Percentiles rank a stretch among this genome's conserved stretches.
Evolutionary conservation across 2,329 filamentous ascomycete species (phyloP).

Genomic region (Paecilomyces niveus): DNA sequence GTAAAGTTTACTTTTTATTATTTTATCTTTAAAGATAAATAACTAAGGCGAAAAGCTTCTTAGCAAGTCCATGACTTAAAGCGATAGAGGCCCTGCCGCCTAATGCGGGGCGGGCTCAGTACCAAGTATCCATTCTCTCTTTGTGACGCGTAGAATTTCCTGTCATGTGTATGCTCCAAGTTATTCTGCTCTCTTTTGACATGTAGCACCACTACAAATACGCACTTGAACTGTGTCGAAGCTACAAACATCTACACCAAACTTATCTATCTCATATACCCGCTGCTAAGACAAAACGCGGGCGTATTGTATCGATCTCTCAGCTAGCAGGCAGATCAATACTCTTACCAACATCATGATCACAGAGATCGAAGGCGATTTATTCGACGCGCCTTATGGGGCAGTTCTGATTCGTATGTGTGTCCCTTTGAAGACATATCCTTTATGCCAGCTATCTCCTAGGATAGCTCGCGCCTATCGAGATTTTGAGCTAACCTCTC

Average conservation of each 20-base stretch:
- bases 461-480: not conserved
- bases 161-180: not conserved
- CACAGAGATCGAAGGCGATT: conserved; percentile 35
- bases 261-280: too few species aligned
- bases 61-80: too few species aligned
- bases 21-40: too few species aligned
- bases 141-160: not conserved
- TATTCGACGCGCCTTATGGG: conserved; percentile 47
- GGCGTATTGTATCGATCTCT: not conserved
- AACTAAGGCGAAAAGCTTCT: not conserved
- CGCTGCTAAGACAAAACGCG: too few species aligned
- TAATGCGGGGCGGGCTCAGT: not conserved
- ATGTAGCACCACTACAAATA: not conserved
- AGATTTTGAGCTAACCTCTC: not conserved
- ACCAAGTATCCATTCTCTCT: not conserved
- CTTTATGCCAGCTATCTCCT: not conserved
- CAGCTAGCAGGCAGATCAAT: not conserved
- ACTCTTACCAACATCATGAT: conserved; percentile 9
- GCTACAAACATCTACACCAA: not conserved
- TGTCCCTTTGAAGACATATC: not conserved
- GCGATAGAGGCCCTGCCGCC: too few species aligned
- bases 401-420: conserved; percentile 45
- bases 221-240: not conserved
- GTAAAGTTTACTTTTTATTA: too few species aligned
- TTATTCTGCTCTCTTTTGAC: too few species aligned